phyloP scores from a whole-genome alignment of 1,284 basidiomycete genomes.

The Puccinia horiana region DNA sequence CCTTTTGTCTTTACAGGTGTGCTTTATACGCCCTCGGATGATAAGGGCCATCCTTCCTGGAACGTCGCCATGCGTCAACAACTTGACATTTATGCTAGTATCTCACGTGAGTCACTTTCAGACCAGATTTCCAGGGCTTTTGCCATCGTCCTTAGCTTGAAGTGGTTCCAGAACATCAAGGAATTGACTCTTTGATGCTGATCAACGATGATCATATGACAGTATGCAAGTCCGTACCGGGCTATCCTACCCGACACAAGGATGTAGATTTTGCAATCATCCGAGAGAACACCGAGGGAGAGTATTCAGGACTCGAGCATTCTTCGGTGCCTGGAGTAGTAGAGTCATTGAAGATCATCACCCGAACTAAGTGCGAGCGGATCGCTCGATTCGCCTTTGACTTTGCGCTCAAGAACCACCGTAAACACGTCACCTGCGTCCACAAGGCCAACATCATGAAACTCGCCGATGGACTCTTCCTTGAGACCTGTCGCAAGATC shows the following conservation, averaged over 20 bases:
- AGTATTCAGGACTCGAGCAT: conserved; percentile 98
- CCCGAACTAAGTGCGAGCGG: conserved; percentile 90
- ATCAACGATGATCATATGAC: conserved; percentile 63
- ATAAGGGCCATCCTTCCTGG: conserved; percentile 97
- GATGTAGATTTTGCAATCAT: conserved; percentile 99
- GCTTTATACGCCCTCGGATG: conserved; percentile 96
- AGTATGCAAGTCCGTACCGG: conserved; percentile 96
- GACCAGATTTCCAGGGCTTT: not conserved
- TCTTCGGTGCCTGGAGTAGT: conserved; percentile 98
- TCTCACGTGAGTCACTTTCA: conserved; percentile 24
- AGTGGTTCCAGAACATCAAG: not conserved
- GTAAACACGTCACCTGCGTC: conserved; percentile 98
- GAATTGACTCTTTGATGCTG: not conserved
- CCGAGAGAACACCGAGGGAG: conserved; percentile 99
- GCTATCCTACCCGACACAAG: conserved; percentile 90
- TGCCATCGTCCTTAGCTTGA: not conserved
- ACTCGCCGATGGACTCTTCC: conserved; percentile 97
- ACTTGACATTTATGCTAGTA: conserved; percentile 96
- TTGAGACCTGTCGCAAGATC: conserved; percentile 94
- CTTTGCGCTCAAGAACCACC: conserved; percentile 97
- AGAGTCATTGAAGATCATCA: conserved; percentile 96
- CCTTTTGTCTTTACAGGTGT: conserved; percentile 69
- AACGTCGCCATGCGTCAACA: conserved; percentile 99
- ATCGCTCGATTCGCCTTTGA: conserved; percentile 98
- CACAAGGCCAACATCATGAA: conserved; percentile 99